phyloP scores from a whole-genome alignment of 495 filamentous ascomycete species.

The Apodospora peruviana region DNA sequence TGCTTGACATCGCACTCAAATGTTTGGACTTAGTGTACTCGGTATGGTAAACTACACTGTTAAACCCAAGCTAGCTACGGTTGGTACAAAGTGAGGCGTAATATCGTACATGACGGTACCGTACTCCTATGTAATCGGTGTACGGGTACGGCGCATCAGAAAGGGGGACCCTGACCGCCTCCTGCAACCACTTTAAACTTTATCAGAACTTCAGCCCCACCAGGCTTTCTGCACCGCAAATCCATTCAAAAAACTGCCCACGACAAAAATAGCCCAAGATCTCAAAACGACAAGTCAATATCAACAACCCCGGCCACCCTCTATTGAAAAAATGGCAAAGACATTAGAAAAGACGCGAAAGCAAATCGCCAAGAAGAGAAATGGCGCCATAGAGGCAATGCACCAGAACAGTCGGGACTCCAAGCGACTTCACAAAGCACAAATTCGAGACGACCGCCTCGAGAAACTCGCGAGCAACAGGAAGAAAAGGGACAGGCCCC shows the following conservation, averaged over 20 bases:
- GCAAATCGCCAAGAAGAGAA: slow-evolving; percentile 73
- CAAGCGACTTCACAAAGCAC: slow-evolving; percentile 66
- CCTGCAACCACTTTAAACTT: slow-evolving; percentile 21
- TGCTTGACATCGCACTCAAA: too few relatives aligned
- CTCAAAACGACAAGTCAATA: background rate
- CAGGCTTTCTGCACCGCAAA: slow-evolving; percentile 10
- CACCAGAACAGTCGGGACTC: slow-evolving; percentile 81
- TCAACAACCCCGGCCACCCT: too few relatives aligned
- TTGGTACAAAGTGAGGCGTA: background rate
- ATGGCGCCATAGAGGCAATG: slow-evolving; percentile 57
- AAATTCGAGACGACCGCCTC: slow-evolving; percentile 69
- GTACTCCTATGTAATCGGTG: background rate
- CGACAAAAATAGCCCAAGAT: background rate
- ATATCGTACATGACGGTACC: background rate
- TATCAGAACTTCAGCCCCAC: slow-evolving; percentile 24
- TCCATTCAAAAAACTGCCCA: background rate
- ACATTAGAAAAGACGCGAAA: slow-evolving; percentile 75
- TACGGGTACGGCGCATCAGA: background rate
- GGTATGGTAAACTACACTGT: too few relatives aligned
- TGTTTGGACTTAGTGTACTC: too few relatives aligned
- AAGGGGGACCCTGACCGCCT: background rate
- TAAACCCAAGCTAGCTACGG: too few relatives aligned
- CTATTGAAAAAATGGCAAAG: slow-evolving; percentile 63
- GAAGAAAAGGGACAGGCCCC: slow-evolving; percentile 61
- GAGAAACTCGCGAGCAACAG: slow-evolving; percentile 56